These are phyloP conservation scores for Colletotrichum sp. DNA, from an alignment of 2,329 filamentous ascomycete genomes.

Conservation along the genomic window DNA sequence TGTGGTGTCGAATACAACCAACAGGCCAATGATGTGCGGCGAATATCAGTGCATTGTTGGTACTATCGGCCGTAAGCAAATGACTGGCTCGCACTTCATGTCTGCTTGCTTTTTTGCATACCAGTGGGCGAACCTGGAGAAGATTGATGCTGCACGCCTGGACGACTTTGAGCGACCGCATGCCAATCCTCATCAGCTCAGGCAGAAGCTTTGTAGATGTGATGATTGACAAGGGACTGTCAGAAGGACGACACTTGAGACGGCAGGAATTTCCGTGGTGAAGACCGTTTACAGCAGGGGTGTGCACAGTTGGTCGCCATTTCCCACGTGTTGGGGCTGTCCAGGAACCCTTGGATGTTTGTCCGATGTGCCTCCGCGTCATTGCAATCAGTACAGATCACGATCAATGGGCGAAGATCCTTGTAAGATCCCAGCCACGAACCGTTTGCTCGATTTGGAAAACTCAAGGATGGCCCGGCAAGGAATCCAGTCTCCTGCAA, in stretches of 20 bases:
- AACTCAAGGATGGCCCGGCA: background rate
- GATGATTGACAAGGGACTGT: background rate
- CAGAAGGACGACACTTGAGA: background rate
- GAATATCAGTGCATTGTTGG: background rate
- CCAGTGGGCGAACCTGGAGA: background rate
- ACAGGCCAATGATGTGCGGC: background rate
- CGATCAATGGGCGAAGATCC: background rate
- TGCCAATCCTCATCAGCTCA: background rate
- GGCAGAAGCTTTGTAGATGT: background rate
- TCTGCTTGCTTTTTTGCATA: background rate
- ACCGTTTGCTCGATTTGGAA: background rate
- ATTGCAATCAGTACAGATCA: background rate
- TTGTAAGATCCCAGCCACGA: background rate
- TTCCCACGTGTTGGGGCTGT: background rate
- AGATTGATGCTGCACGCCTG: background rate
- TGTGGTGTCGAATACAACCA: background rate
- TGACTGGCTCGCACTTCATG: background rate
- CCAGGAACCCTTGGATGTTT: background rate
- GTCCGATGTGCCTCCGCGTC: background rate
- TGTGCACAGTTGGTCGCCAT: background rate
- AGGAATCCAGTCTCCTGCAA: background rate
- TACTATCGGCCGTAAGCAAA: background rate
- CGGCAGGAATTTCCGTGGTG: background rate
- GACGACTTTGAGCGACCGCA: background rate
- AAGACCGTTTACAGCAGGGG: background rate